Conservation (phyloP, 371 early-diverging fungal genomes). For the Lichtheimia corymbifera region DNA sequence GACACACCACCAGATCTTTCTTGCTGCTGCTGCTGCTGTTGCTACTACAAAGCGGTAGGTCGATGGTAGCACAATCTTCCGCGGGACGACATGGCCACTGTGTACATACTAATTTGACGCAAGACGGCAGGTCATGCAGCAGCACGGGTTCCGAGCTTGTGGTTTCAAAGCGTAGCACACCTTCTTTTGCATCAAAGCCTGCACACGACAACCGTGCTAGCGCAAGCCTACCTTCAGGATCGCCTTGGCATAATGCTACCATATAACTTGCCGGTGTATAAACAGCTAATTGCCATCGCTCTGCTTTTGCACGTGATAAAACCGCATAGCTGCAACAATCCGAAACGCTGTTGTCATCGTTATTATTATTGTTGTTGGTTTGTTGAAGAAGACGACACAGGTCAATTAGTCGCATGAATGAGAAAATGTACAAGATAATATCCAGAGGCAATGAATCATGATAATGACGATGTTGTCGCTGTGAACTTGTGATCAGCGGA, state of each 20-base stretch:
- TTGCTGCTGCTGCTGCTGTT: neutral
- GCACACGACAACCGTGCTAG: conserved; percentile 8
- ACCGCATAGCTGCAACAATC: conserved; percentile 8
- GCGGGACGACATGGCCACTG: conserved; percentile 10
- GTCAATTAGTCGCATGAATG: conserved; percentile 8
- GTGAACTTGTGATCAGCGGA: too few species aligned
- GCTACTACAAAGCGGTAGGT: too few species aligned
- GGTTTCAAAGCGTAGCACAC: conserved; percentile 3
- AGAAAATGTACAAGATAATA: conserved; percentile 8
- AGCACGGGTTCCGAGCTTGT: neutral
- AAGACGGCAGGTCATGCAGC: neutral
- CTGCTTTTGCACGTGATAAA: conserved; percentile 11
- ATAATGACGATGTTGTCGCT: too few species aligned
- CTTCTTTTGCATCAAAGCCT: conserved; percentile 10
- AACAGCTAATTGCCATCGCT: conserved; percentile 14
- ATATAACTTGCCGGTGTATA: conserved; percentile 14
- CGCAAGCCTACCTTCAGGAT: conserved; percentile 5
- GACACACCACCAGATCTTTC: neutral
- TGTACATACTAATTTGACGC: conserved; percentile 6
- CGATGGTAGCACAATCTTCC: neutral
- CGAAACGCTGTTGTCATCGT: neutral
- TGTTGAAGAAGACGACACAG: conserved; percentile 7
- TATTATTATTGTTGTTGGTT: neutral
- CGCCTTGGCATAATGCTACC: conserved; percentile 13
- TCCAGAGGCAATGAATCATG: conserved; percentile 6